Conservation (phyloP, 441 rosid genomes). For the Aquilaria agallochum region DNA sequence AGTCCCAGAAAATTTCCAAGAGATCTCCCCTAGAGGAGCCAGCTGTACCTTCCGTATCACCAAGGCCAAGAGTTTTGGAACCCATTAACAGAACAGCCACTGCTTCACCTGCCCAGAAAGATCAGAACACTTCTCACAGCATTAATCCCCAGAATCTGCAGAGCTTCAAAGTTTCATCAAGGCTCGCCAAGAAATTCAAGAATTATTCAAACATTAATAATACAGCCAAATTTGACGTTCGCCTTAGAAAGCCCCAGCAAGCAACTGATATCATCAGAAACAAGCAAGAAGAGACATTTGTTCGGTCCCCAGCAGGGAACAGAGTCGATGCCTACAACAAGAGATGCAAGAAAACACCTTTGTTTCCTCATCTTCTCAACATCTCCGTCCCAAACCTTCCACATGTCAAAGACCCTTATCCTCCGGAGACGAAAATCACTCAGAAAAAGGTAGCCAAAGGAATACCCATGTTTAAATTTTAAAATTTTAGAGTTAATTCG, state of each 20-base stretch:
- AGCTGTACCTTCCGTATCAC: conserved; percentile 36
- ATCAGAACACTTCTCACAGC: conserved; percentile 6
- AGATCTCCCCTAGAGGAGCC: too few species aligned
- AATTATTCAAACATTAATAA: conserved; percentile 12
- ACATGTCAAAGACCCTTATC: conserved; percentile 55
- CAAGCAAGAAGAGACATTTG: conserved; percentile 52
- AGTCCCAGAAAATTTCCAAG: too few species aligned
- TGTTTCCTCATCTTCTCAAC: conserved; percentile 37
- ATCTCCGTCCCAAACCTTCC: conserved; percentile 48
- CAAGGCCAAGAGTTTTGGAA: conserved; percentile 47
- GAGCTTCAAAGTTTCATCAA: conserved; percentile 4
- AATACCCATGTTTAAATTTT: too few species aligned
- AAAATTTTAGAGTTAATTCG: too few species aligned
- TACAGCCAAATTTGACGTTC: conserved; percentile 32
- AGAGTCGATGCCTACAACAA: conserved; percentile 34
- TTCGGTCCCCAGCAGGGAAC: conserved; percentile 27
- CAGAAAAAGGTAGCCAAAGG: conserved; percentile 44
- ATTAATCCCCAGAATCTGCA: too few species aligned
- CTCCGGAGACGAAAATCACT: conserved; percentile 35
- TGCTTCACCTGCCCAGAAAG: conserved; percentile 8
- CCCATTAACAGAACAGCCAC: conserved; percentile 29
- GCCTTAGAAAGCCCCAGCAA: conserved; percentile 33
- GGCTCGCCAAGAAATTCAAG: conserved; percentile 31
- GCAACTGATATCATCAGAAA: conserved; percentile 30
- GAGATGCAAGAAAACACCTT: conserved; percentile 42